These are phyloP conservation scores for Penicillium roqueforti DNA, from an alignment of 495 filamentous ascomycete genomes.

Conservation along the genomic window DNA sequence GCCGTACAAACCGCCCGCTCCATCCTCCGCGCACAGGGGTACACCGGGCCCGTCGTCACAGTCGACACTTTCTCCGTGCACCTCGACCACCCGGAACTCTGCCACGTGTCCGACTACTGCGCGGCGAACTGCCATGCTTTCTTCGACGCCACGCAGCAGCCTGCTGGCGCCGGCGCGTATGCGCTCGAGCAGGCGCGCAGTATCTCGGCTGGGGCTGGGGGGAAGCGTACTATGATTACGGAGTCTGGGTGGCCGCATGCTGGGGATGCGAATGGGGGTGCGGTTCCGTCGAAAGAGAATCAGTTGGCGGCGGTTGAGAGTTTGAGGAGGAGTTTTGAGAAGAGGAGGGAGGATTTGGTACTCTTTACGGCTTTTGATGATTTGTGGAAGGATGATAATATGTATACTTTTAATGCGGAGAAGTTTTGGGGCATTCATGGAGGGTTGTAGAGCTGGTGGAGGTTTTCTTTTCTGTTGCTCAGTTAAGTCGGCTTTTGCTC, in stretches of 20 bases:
- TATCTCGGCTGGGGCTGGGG: constrained; percentile 47
- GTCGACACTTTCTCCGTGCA: constrained; percentile 73
- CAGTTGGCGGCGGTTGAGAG: constrained; percentile 61
- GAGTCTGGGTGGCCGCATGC: constrained; percentile 81
- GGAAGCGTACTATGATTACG: constrained; percentile 58
- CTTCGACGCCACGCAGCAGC: constrained; percentile 60
- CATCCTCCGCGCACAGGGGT: constrained; percentile 58
- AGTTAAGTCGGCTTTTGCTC: neutral
- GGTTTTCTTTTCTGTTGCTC: neutral
- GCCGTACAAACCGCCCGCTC: constrained; percentile 55
- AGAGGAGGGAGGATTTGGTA: constrained; percentile 48
- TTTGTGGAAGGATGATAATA: constrained; percentile 68
- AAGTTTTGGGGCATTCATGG: constrained; percentile 63
- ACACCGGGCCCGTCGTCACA: constrained; percentile 68
- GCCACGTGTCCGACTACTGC: constrained; percentile 69
- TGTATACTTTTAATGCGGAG: constrained; percentile 62
- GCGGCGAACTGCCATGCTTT: constrained; percentile 82
- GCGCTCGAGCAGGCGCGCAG: constrained; percentile 48
- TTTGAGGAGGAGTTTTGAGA: constrained; percentile 51
- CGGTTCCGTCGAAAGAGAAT: constrained; percentile 58
- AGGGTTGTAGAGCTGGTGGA: neutral
- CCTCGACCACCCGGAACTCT: constrained; percentile 62
- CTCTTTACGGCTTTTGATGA: constrained; percentile 76
- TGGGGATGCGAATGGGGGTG: constrained; percentile 58
- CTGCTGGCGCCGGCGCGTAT: constrained; percentile 61